A percentile compares a stretch with the other conserved stretches of the same genome.
These are phyloP conservation scores for Ichthyophthirius multifiliis DNA, from an alignment of 169 alveolate species.

Conservation along the genomic window DNA sequence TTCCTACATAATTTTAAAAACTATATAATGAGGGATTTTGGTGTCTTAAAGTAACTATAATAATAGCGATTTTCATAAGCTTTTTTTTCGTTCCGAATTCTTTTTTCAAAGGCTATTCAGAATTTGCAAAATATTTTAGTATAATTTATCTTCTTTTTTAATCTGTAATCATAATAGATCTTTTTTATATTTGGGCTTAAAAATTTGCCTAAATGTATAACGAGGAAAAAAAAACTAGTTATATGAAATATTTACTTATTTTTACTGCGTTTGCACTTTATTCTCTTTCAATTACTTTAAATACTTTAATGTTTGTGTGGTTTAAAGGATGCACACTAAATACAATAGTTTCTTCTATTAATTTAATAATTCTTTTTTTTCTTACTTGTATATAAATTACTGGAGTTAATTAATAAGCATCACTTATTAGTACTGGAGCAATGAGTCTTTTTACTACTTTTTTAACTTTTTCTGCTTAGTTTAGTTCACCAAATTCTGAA, in stretches of 20 bases:
- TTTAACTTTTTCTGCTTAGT: slow-evolving; percentile 14
- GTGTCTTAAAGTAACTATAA: slow-evolving; percentile 14
- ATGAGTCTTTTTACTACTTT: slow-evolving; percentile 9
- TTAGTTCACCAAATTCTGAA: slow-evolving; percentile 14
- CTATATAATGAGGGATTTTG: slow-evolving; percentile 28
- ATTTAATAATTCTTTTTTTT: slow-evolving; percentile 1
- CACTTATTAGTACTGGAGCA: slow-evolving; percentile 17
- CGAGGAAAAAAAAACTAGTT: slow-evolving; percentile 6
- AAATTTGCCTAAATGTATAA: slow-evolving; percentile 21
- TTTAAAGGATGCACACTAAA: slow-evolving; percentile 27
- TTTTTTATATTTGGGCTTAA: not conserved
- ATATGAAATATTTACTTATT: slow-evolving; percentile 16
- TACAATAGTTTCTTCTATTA: slow-evolving; percentile 7
- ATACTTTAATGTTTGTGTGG: slow-evolving; percentile 25
- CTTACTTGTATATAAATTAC: slow-evolving; percentile 19
- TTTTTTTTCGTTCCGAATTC: slow-evolving; percentile 5
- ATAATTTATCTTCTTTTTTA: not conserved
- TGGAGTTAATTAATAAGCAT: slow-evolving; percentile 33
- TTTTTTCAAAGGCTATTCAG: slow-evolving; percentile 32
- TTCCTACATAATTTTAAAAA: not conserved
- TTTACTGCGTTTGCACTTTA: slow-evolving; percentile 9
- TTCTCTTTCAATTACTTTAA: slow-evolving; percentile 20
- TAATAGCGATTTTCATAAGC: not conserved
- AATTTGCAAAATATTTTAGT: slow-evolving; percentile 15
- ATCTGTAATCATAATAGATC: not conserved